Base-by-base conservation (phyloP, 2,329 filamentous ascomycete genomes). In the Fusarium sublunatum region DNA sequence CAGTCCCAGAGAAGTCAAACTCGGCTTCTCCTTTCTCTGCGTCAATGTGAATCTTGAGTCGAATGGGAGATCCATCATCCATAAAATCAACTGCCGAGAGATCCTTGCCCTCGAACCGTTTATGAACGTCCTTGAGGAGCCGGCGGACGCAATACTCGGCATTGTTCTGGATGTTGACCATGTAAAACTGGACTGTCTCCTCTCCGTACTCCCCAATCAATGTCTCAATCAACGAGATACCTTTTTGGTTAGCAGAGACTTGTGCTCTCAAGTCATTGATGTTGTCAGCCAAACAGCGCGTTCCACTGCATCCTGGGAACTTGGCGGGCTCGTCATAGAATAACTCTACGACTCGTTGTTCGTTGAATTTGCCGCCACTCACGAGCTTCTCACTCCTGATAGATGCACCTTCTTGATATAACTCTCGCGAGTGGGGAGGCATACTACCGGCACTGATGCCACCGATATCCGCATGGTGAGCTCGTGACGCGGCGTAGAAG, bases 401-500 rank as follows among this genome's bases (percentile, higher is more conserved):
- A 1, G 85, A 82, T 3, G 86, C 86, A 3, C 86, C 86, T 73
- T 89, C 86, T 70, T 88, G 84, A 68, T 78, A 88, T 7, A 88
- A 75, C 65, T 88, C 86, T 31, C 85, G 82, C 0, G 88, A 91
- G 63, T 91, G 86, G 6, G 90, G 88, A 0, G 91, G 91, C 91
- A 94, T 94, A 3, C 88, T 91, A 0, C 91, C 91, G 0, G 91
- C 91, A 1, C 92, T 82, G 42, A 93, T 92, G 8, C 91, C 91
- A 11, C 91, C 91, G 65, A 94, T 93, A 69, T 94, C 91, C n/a
- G 91, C 91, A 69, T 94, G 91, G 68, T 94, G 91, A 0, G 91
- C 91, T 51, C 91, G 84, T 4, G 89, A 92, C 0, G 91, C 91
- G 2, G 92, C 91, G 65, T 93, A 94, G 75, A 94, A 94, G 46